These are phyloP conservation scores for Magnaporthiopsis rhizophila DNA, from an alignment of 2,329 filamentous ascomycete genomes.

Conservation along the genomic window DNA sequence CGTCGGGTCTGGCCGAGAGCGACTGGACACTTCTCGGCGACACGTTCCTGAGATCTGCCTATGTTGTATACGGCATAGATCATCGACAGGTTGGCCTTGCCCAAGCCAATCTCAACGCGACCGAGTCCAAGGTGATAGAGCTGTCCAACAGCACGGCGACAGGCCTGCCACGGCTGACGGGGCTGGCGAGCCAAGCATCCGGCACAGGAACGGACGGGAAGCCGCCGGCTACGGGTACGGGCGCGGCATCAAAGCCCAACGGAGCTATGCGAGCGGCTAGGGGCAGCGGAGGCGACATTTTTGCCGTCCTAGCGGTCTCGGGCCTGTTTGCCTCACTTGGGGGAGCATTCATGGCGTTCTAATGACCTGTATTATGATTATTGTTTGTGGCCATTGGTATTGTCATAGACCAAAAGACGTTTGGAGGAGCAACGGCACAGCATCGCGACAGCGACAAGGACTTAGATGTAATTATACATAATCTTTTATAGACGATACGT, in stretches of 20 bases:
- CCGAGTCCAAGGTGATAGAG: slow-evolving; percentile 35
- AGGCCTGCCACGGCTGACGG: slow-evolving; percentile 34
- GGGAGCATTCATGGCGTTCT: slow-evolving; percentile 18
- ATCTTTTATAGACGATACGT: no score
- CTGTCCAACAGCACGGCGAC: slow-evolving; percentile 28
- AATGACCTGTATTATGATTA: slow-evolving; percentile 3
- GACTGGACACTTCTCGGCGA: slow-evolving; percentile 33
- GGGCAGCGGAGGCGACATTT: slow-evolving; percentile 10
- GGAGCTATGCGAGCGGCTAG: not conserved
- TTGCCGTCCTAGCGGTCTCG: slow-evolving; percentile 15
- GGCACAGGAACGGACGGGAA: slow-evolving; percentile 10
- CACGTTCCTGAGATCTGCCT: slow-evolving; percentile 39
- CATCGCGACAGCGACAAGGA: no score
- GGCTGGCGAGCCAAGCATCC: slow-evolving; percentile 30
- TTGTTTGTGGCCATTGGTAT: no score
- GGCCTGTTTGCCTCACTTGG: slow-evolving; percentile 19
- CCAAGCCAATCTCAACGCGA: slow-evolving; percentile 42
- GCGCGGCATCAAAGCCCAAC: not conserved
- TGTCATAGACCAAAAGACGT: no score
- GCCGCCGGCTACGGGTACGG: slow-evolving; percentile 5
- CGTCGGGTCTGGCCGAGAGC: slow-evolving; percentile 7
- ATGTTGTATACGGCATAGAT: slow-evolving; percentile 47
- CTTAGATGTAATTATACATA: no score
- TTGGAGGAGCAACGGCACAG: no score
- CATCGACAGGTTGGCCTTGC: slow-evolving; percentile 43